phyloP scores from a whole-genome alignment of 1,284 basidiomycete species.

The Grifola frondosa region DNA sequence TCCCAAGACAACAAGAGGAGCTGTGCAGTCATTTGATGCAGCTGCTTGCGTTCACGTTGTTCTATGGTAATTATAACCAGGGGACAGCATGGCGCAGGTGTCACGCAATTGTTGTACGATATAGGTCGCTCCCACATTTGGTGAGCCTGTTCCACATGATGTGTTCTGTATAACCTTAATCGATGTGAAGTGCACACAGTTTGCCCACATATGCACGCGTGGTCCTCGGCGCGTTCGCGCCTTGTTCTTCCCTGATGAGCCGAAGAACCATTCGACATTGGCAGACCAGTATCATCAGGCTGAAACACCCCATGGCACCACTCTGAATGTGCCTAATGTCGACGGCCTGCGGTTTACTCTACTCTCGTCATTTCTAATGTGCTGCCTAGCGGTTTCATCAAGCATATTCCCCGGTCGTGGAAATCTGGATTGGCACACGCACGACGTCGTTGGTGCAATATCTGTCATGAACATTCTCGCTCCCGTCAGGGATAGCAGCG shows the following conservation, averaged over 20 bases:
- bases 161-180: constrained; percentile 1
- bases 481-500: constrained; percentile 68
- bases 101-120: constrained; percentile 67
- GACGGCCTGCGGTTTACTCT: constrained; percentile 37
- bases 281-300: constrained; percentile 74
- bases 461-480: constrained; percentile 48
- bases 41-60: constrained; percentile 72
- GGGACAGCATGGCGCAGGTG: constrained; percentile 75
- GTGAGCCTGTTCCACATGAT: constrained; percentile 34
- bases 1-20: constrained; percentile 74
- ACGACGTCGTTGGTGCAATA: constrained; percentile 45
- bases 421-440: constrained; percentile 73
- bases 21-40: constrained; percentile 84
- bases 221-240: constrained; percentile 73
- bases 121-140: constrained; percentile 75
- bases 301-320: constrained; percentile 68
- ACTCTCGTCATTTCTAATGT: neutral
- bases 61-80: constrained; percentile 75
- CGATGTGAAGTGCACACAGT: constrained; percentile 61
- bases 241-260: constrained; percentile 71
- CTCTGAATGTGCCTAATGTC: constrained; percentile 55
- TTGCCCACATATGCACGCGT: constrained; percentile 60
- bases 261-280: constrained; percentile 60
- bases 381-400: constrained; percentile 19
- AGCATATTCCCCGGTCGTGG: constrained; percentile 64